Conservation (phyloP, 1,284 basidiomycete genomes). For the Ustilago vetiveriae region DNA sequence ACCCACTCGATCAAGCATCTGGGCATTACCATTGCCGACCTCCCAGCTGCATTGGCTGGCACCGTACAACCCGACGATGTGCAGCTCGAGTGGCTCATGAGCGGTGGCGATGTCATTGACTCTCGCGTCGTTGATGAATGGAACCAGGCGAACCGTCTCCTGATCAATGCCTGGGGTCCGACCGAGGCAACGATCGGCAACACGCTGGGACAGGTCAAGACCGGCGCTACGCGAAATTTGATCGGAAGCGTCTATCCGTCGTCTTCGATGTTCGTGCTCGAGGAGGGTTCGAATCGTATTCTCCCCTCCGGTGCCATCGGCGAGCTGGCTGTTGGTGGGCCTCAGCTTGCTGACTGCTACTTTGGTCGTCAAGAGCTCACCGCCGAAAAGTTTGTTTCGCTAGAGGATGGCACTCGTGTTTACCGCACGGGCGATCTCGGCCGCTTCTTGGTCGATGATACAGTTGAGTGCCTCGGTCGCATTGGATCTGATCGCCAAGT, state of each 20-base stretch:
- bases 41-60: constrained; percentile 62
- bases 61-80: constrained; percentile 57
- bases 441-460: constrained; percentile 57
- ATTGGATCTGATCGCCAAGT: constrained; percentile 60
- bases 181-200: constrained; percentile 66
- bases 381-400: constrained; percentile 48
- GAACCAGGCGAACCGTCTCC: constrained; percentile 49
- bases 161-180: constrained; percentile 66
- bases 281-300: constrained; percentile 26
- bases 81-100: constrained; percentile 65
- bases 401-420: constrained; percentile 54
- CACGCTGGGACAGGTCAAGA: constrained; percentile 60
- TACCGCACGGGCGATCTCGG: constrained; percentile 66
- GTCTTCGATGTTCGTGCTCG: constrained; percentile 54
- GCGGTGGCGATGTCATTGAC: constrained; percentile 65
- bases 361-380: constrained; percentile 58
- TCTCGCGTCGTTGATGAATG: constrained; percentile 59
- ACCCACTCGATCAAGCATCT: constrained; percentile 53
- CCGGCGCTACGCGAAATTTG: constrained; percentile 43
- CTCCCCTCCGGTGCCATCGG: constrained; percentile 53
- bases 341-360: constrained; percentile 65
- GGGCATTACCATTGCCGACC: constrained; percentile 61
- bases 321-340: constrained; percentile 63
- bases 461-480: constrained; percentile 62
- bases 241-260: constrained; percentile 58